phyloP scores from a whole-genome alignment of 441 rosid genomes.

The Raphanus hybrid region DNA sequence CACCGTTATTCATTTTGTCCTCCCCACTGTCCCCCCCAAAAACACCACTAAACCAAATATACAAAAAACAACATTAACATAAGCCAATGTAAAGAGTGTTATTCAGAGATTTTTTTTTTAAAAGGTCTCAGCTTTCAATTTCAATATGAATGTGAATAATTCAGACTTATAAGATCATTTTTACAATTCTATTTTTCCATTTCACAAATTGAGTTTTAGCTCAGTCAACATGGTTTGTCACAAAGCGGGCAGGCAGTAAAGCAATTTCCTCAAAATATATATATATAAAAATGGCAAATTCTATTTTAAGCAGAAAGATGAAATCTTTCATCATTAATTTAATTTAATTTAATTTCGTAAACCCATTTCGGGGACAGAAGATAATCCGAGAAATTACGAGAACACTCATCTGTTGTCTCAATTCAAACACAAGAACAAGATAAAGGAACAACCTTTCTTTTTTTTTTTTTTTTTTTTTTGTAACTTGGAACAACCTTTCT shows the following conservation, averaged over 20 bases:
- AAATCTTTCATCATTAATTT: slow-evolving; percentile 5
- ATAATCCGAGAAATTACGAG: not conserved
- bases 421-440: not conserved
- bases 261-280: slow-evolving; percentile 1
- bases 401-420: not conserved
- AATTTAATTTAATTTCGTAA: not conserved
- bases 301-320: not conserved
- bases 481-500: too few relatives aligned
- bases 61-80: not conserved
- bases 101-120: not conserved
- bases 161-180: not conserved
- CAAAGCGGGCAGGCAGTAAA: slow-evolving; percentile 1
- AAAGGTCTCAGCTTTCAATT: not conserved
- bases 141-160: slow-evolving; percentile 11
- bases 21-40: slow-evolving; percentile 12
- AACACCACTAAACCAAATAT: not conserved
- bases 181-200: not conserved
- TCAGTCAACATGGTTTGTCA: slow-evolving; percentile 21
- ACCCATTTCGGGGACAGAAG: slow-evolving; percentile 16
- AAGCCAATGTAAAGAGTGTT: not conserved
- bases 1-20: slow-evolving; percentile 33
- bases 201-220: slow-evolving; percentile 7
- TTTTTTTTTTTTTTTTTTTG: too few relatives aligned
- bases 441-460: slow-evolving; percentile 6
- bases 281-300: slow-evolving; percentile 21